Base-by-base conservation (phyloP, 345 rosid genomes). In the Streptanthus diversifolius region DNA sequence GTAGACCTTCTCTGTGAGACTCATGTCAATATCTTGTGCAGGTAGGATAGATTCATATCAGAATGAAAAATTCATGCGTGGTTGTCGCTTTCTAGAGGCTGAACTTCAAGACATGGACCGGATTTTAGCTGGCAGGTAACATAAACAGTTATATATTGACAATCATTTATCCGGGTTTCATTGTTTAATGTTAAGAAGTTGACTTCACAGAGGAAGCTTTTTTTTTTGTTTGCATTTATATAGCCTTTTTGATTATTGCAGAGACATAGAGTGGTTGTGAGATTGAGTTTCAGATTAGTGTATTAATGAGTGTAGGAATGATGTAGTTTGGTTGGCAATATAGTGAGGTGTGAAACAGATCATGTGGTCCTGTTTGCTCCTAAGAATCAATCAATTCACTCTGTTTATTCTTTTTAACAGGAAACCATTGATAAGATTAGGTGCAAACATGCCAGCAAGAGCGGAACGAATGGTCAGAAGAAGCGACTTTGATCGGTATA, bases 401-500 rank as follows among this genome's bases (percentile, higher is more conserved):
- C n/a, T 72, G 14, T 68, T 74, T 13, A 30, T 30, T 79, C n/a
- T 13, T 49, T 11, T 22, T 12, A 10, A 45, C 71, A 95, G 99
- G 85, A 89, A 84, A 81, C 88, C 95, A 18, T 71, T 88, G 75
- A 91, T 95, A 36, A 84, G 96, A 70, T 72, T 95, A 63, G 99
- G 99, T 35, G 96, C 95, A 18, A 95, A 95, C 81, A 91, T 90
- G 97, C 99, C 99, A 9, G 99, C 96, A 47, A 84, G 90, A 80
- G 99, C 92, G 6, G 96, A 91, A 76, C 41, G 81, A 59, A 86
- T 87, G 87, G 83, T 82, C 3, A 75, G 97, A 40, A 84, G 87
- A 77, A 95, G 97, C 13, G 96, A 91, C 41, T 89, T 87, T 59
- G 99, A 90, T 79, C 99, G 86, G 79, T 91, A 89, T 68, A 71